Base-by-base conservation (phyloP, 805 yeast genomes). In the Tetrapisispora namnaoensis region DNA sequence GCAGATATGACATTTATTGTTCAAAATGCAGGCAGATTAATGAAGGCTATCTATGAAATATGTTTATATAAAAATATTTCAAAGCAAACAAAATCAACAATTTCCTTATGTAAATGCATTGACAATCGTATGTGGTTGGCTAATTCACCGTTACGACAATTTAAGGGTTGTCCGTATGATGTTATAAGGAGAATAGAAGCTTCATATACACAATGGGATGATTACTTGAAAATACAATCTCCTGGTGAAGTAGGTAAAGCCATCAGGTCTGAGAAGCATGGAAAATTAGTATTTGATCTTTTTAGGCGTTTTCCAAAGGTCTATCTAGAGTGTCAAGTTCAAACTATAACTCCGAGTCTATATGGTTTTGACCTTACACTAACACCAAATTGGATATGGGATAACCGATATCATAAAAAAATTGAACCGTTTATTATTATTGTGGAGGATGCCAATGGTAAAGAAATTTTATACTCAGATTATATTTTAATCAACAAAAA, bases 1-100 rank as follows among this genome's bases (percentile, higher is more conserved):
- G 80, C 96, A 0, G 99, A 93, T 69, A 88, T 90, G 96, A 74
- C 87, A 3, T 93, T 86, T 61, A 79, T 93, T 38, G 85, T 93
- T 0, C 98, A 93, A 65, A 87, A 95, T 38, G 97, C 96, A 1
- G 91, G 95, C 3, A 76, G 99, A 60, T 66, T 93, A 37, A 71
- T 90, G 49, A 70, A 97, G 49, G 97, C 98, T 0, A 76, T 95
- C 53, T 80, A 77, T 62, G 96, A 91, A 60, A 78, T 93, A 34
- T 77, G 86, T 10, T 55, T 86, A 42, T 71, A 74, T 47, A 85
- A 82, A 54, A 74, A 76, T 11, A 89, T 95, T 95, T 74, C 96
- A 0, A 61, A 70, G 20, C 63, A 84, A 14, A 71, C 95, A 0
- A 76, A 74, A 54, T 51, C 67, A 1, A 60, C 83, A 1, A 71